Evolutionary conservation across 2,329 filamentous ascomycete species (phyloP), one percentile per base, ranked within the genome.

Genomic region (Monosporascus sp.): DNA sequence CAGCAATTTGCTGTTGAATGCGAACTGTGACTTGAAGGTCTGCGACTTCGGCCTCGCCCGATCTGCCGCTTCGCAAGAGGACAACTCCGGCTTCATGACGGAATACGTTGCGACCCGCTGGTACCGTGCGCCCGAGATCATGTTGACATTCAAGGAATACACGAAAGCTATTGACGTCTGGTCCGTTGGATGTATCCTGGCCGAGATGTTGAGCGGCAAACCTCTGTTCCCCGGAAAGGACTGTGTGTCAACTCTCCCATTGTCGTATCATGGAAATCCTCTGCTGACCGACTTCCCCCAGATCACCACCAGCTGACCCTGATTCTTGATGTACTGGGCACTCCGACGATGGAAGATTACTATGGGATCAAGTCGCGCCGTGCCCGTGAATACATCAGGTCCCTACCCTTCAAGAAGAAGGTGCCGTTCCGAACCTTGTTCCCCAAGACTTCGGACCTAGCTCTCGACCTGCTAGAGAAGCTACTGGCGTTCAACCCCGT

Each of bases 11-110:
- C 86, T 99, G 25, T 82, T 99, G 58, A 99, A 99, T 70, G 94
- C 94, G 67, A 99, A 99, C 75, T 99, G 94, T 74, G 94, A 99
- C 75, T 80, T 99, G 63, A 99, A 99, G 76, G 94, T 99, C 63
- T 99, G 94, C 75, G 94, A 99, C 72, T 99, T 99, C 67, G 94
- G 94, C 68, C 84, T 99, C 53, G 94, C 94, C 48, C 87, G 92
- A 67, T 97, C 93, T 9, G 94, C 94, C 14, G 94, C 94, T 8
- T 97, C 93, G 9, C 95, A 95, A 62, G 94, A 99, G 69, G 94
- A 99, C 73, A 99, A 99, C 76, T 97, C 93, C n/a, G 94, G 94
- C 22, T 99, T 99, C 83, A 99, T 99, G 94, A 99, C 94, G 17
- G 94, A 99, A 95, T 99, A 99, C 71, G 94, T 99, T 53, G 94